Conservation (phyloP, 345 rosid species). For the Triadica sebifera region DNA sequence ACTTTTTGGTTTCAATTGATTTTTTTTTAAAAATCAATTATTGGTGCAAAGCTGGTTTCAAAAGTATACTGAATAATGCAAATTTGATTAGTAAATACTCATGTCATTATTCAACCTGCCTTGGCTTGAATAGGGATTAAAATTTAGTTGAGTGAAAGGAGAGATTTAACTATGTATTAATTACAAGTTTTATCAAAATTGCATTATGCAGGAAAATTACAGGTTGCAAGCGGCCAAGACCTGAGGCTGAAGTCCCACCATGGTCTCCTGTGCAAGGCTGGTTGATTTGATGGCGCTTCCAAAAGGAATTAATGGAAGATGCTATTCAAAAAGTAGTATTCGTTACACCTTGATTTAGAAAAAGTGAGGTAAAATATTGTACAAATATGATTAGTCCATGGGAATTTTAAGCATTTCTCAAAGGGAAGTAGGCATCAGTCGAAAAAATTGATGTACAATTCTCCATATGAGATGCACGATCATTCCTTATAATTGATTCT, state of each 20-base stretch:
- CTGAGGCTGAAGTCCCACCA: neutral
- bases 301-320: neutral
- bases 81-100: neutral
- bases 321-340: neutral
- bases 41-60: neutral
- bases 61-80: neutral
- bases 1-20: neutral
- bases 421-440: neutral
- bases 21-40: neutral
- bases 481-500: neutral
- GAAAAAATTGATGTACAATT: neutral
- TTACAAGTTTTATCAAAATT: no score
- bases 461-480: neutral
- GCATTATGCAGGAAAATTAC: neutral
- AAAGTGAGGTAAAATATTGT: constrained; percentile 2
- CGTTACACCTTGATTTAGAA: neutral
- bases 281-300: neutral
- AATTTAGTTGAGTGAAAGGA: neutral
- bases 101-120: neutral
- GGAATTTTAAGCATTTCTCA: neutral
- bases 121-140: neutral
- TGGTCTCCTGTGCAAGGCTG: neutral
- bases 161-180: neutral
- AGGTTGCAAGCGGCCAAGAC: constrained; percentile 8
- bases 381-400: neutral